Conservation (phyloP, 441 rosid species). For the Lepidium campestre region DNA sequence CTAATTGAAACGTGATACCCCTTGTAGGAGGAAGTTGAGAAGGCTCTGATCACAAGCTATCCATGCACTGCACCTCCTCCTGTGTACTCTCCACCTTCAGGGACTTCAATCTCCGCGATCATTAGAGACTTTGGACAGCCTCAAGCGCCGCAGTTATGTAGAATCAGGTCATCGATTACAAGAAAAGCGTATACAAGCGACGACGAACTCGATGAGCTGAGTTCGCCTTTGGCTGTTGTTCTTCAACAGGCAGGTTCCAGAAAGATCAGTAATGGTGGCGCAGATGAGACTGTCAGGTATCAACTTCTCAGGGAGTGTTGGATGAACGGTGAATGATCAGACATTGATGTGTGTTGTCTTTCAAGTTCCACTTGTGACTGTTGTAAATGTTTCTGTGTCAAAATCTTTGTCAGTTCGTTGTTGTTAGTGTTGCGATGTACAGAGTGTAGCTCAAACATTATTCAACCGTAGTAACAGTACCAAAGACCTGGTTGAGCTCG, state of each 20-base stretch:
- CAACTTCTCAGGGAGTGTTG: conserved; percentile 82
- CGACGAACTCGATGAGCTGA: conserved; percentile 85
- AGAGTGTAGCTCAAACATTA: neutral
- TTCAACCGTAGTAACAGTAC: neutral
- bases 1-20: conserved; percentile 2
- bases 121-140: conserved; percentile 46
- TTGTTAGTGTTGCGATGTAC: conserved; percentile 3
- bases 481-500: neutral
- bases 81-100: conserved; percentile 54
- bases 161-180: conserved; percentile 58
- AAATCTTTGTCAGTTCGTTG: neutral
- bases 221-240: conserved; percentile 66
- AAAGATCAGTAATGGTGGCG: conserved; percentile 38
- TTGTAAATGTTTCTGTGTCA: conserved; percentile 5
- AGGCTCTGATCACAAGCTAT: conserved; percentile 38
- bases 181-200: conserved; percentile 89
- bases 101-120: conserved; percentile 39
- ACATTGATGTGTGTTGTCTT: neutral
- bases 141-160: conserved; percentile 34
- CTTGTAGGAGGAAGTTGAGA: conserved; percentile 27
- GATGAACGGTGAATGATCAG: conserved; percentile 44
- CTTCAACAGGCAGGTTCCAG: conserved; percentile 34
- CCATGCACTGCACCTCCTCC: conserved; percentile 68
- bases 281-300: conserved; percentile 53
- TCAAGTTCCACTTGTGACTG: neutral